Evolutionary conservation across 805 yeast species (phyloP), one percentile per base, ranked within the genome.

Genomic region (Zygosaccharomyces rouxii): DNA sequence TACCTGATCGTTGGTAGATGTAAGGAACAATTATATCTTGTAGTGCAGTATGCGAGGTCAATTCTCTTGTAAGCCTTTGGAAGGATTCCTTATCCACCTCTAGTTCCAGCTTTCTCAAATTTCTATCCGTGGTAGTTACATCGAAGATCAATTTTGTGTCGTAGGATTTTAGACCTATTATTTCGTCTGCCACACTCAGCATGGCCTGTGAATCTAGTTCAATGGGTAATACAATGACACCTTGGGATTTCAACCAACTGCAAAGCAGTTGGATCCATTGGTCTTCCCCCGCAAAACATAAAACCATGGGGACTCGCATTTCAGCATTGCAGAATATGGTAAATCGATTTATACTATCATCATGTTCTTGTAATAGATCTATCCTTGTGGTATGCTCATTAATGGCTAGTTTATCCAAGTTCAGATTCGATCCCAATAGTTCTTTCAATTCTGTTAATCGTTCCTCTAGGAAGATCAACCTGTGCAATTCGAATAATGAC

Each of bases 191-290:
- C 4, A 64, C 49, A 0, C 46, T 55, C 10, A 64, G 49, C 51
- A 67, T 62, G 25, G 55, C 50, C 3, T 41, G 35, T 2, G 61
- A 54, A 18, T 58, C 57, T 33, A 69, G 60, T 9, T 25, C 37
- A 18, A 68, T 19, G 0, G 64, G 58, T 46, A 61, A 56, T 5
- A 61, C 42, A 4, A 66, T 42, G 4, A 57, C 45, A 14, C 70
- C 68, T 10, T 56, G 57, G 2, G 56, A 49, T 42, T 58, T 62
- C 10, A 69, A 47, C 70, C 70, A 67, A 6, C 63, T 58, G 1
- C 59, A 35, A 19, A 66, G 21, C 9, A 23, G 23, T 13, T 47
- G 47, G 16, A 30, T 31, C 6, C 38, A 35, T 5, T 43, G 35
- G 13, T 48, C 38, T 10, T 51, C 46, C 2, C 59, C 59, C 13